Evolutionary conservation across 31 red algal species (phyloP), one percentile per base, ranked within the genome.

Genomic region (Porphyra umbilicalis): DNA sequence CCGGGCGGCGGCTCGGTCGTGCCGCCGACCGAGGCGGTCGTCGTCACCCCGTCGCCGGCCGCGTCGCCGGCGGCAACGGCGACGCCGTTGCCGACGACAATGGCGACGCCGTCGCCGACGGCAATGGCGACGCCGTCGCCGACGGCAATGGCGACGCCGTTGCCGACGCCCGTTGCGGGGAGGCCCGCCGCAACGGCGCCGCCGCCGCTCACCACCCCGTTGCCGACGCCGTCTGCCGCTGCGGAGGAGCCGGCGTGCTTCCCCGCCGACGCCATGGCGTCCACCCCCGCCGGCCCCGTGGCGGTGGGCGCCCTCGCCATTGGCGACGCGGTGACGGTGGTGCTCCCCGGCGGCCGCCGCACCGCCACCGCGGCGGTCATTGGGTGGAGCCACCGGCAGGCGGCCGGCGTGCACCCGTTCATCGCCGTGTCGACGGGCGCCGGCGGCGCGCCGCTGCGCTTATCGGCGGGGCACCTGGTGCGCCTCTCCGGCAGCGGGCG

Each of bases 1-100:
- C 81, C 79, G 15, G 90, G 85, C 0, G 81, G 85, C n/a, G 81
- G 90, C 0, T 36, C 80, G 34, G 37, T 37, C 2, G 85, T 82
- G 13, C 79, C 78, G 8, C 79, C 79, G 67, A 92, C 84, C 30
- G 36, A 57, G 75, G 85, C 85, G 29, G 76, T 77, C 32, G 87
- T 81, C 78, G 85, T 16, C 3, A 6, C 57, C 25, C 57, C 57
- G 57, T n/a, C 57, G 14, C 57, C 57, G 25, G 25, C 57, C 25
- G 57, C 3, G 57, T 71, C 57, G 25, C 57, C 57, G 25, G 57
- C 0, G 25, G 57, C 25, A 18, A n/a, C n/a, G n/a, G 20, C 57
- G 20, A 71, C 57, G 57, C 57, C 57, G 0, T 6, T 29, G 57
- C 11, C 57, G 4, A 71, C 20, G 57, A 18, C 57, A 29, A 16